phyloP scores from a whole-genome alignment of 306 rosid genomes.

The Lagenaria siceraria region DNA sequence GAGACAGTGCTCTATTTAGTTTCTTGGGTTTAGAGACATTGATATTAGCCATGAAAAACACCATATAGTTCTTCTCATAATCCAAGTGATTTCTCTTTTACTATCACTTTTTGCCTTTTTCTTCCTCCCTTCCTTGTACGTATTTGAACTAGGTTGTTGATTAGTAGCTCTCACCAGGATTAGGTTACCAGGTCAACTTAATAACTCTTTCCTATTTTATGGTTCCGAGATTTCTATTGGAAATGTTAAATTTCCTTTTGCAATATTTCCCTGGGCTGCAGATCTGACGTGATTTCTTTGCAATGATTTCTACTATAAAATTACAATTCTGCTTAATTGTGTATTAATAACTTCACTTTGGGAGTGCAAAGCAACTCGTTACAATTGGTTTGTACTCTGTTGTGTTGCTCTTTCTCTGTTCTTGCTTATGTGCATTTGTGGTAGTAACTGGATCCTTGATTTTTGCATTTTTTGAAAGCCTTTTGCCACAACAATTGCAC shows the following conservation, averaged over 20 bases:
- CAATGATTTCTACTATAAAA: too few species aligned
- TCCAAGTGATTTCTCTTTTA: too few species aligned
- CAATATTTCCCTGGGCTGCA: background rate
- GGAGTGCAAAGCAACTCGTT: background rate
- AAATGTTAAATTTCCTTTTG: background rate
- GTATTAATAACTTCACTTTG: background rate
- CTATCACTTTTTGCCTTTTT: too few species aligned
- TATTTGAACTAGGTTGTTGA: too few species aligned
- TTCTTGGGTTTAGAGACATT: background rate
- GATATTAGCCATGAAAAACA: background rate
- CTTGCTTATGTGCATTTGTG: background rate
- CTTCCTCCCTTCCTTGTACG: too few species aligned
- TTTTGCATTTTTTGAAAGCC: background rate
- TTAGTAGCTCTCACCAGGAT: too few species aligned
- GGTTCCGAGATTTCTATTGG: background rate
- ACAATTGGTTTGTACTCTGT: background rate
- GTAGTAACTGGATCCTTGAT: background rate
- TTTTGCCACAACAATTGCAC: background rate
- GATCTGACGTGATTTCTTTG: background rate
- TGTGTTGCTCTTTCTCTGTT: background rate
- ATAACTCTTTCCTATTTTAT: too few species aligned
- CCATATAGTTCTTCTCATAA: too few species aligned
- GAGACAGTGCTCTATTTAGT: background rate
- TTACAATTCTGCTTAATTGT: background rate
- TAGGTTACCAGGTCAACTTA: background rate